Conservation (phyloP, 495 filamentous ascomycete species). For the Podospora bellae-mahoneyi region DNA sequence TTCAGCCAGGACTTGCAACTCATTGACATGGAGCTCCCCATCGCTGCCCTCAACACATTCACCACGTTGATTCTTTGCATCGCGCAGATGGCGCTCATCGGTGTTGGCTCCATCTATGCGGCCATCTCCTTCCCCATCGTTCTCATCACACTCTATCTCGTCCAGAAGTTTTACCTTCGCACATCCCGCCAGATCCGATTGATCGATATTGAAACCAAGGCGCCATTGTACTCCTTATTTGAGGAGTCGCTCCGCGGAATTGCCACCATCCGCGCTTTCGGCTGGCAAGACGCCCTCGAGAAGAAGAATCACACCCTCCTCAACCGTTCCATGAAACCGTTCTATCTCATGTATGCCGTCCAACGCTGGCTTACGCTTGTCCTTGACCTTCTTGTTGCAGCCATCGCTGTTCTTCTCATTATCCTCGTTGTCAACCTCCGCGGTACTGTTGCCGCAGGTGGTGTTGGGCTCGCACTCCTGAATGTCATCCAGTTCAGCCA, state of each 20-base stretch:
- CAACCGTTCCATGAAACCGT: slow-evolving; percentile 41
- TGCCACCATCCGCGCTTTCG: slow-evolving; percentile 47
- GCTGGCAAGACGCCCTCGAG: slow-evolving; percentile 35
- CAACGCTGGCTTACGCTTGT: slow-evolving; percentile 48
- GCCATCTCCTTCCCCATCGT: slow-evolving; percentile 39
- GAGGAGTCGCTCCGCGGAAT: slow-evolving; percentile 48
- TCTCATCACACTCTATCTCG: slow-evolving; percentile 42
- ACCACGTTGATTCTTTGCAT: slow-evolving; percentile 26
- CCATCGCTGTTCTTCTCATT: slow-evolving; percentile 45
- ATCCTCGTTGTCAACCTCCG: slow-evolving; percentile 38
- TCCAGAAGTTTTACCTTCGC: slow-evolving; percentile 61
- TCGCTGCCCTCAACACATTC: slow-evolving; percentile 36
- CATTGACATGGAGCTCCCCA: slow-evolving; percentile 54
- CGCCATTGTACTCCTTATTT: slow-evolving; percentile 60
- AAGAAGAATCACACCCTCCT: slow-evolving; percentile 32
- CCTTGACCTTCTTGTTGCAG: slow-evolving; percentile 43
- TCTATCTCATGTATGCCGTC: slow-evolving; percentile 44
- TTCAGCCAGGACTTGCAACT: slow-evolving; percentile 62
- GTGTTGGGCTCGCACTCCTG: slow-evolving; percentile 33
- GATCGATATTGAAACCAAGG: slow-evolving; percentile 61
- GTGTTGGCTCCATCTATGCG: slow-evolving; percentile 46
- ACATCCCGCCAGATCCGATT: slow-evolving; percentile 64
- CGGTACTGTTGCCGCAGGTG: slow-evolving; percentile 34
- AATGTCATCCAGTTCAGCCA: slow-evolving; percentile 35
- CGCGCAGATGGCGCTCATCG: slow-evolving; percentile 41